Evolutionary conservation across 116 monocot species (phyloP).

Genomic region (Posidonia oceanica): DNA sequence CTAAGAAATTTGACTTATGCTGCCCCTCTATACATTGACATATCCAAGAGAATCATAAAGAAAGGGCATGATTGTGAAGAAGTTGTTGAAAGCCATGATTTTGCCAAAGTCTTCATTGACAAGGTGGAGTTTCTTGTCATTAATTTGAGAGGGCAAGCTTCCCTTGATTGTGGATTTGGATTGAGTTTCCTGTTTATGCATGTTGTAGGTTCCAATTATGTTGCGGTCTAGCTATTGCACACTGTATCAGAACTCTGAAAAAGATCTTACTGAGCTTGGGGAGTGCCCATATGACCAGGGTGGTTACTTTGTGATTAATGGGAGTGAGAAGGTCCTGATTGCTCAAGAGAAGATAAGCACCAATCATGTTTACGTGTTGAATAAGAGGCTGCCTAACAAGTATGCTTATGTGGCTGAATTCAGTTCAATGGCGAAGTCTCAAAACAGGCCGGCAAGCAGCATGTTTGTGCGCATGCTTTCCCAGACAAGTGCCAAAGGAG

Average conservation of each 20-base stretch:
- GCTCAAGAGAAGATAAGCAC: conserved; percentile 99
- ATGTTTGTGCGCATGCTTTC: conserved; percentile 99
- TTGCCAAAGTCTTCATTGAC: conserved; percentile 94
- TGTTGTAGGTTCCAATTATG: conserved; percentile 88
- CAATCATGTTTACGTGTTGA: conserved; percentile 96
- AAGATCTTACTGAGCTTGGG: conserved; percentile 91
- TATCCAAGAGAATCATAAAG: conserved; percentile 79
- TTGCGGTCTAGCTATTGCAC: conserved; percentile 92
- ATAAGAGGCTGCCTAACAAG: conserved; percentile 97
- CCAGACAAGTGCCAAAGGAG: conserved; percentile 94
- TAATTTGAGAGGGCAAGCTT: background rate
- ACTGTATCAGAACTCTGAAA: conserved; percentile 87
- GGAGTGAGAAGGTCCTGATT: conserved; percentile 97
- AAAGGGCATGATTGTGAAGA: conserved; percentile 97
- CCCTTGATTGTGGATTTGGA: background rate
- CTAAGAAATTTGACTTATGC: conserved; percentile 91
- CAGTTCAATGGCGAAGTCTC: conserved; percentile 89
- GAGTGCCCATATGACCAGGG: conserved; percentile 99
- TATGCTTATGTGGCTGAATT: conserved; percentile 93
- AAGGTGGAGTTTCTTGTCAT: conserved; percentile 31
- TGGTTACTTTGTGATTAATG: conserved; percentile 97
- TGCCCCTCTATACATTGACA: conserved; percentile 88
- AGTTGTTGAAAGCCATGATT: conserved; percentile 85
- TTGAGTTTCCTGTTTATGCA: background rate
- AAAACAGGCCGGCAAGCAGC: conserved; percentile 97